Evolutionary conservation across 345 rosid genomes (phyloP).

Genomic region (Camelina sativa): DNA sequence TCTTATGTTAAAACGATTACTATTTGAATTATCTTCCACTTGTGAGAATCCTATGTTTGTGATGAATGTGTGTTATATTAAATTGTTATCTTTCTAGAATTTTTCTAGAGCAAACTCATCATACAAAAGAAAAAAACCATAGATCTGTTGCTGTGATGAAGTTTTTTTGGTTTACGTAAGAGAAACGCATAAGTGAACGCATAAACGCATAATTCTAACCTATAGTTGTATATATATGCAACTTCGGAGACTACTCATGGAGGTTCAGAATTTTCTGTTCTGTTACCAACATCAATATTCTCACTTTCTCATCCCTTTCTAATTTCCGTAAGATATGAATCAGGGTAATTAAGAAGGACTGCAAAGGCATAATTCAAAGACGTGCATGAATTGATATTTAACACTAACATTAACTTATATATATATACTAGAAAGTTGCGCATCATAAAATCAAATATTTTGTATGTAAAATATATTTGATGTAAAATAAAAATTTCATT

Average conservation of each 20-base stretch:
- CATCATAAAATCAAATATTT: too few relatives aligned
- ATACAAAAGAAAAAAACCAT: not conserved
- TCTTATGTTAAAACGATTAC: not conserved
- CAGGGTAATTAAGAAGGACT: not conserved
- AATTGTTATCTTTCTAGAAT: too few relatives aligned
- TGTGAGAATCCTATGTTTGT: not conserved
- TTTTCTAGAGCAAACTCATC: too few relatives aligned
- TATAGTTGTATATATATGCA: not conserved
- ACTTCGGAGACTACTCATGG: constrained; percentile 7
- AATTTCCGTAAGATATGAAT: not conserved
- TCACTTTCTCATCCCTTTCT: not conserved
- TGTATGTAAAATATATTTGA: too few relatives aligned
- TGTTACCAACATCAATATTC: not conserved
- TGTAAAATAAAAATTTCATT: too few relatives aligned
- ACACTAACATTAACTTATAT: too few relatives aligned
- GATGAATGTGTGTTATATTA: not conserved
- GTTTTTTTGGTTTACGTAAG: too few relatives aligned
- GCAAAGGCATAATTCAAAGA: not conserved
- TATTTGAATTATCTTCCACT: not conserved
- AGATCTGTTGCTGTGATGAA: not conserved
- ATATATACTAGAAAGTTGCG: too few relatives aligned
- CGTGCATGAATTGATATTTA: too few relatives aligned
- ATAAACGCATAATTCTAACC: too few relatives aligned
- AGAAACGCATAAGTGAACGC: not conserved
- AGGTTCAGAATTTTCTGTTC: not conserved